These are phyloP conservation scores for Phytophthora palmivora DNA, from an alignment of 352 stramenopile genomes.

Conservation along the genomic window DNA sequence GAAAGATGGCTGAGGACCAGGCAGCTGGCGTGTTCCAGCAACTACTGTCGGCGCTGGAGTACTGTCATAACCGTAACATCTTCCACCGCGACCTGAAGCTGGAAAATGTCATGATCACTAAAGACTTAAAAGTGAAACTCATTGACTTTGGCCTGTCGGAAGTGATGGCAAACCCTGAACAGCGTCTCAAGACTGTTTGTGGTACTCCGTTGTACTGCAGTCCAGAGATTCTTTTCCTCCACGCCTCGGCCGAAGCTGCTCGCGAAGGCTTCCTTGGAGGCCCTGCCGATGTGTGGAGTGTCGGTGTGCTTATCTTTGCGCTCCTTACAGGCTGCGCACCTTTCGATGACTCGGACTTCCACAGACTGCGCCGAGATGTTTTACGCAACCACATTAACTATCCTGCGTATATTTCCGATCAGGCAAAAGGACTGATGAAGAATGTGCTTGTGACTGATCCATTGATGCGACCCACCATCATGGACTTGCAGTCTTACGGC, in stretches of 20 bases:
- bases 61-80: constrained; percentile 91
- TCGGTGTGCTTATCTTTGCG: constrained; percentile 83
- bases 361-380: constrained; percentile 69
- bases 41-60: constrained; percentile 93
- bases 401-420: constrained; percentile 63
- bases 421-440: constrained; percentile 74
- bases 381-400: constrained; percentile 76
- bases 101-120: constrained; percentile 95
- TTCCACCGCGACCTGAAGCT: constrained; percentile 96
- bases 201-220: constrained; percentile 87
- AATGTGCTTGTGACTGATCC: constrained; percentile 69
- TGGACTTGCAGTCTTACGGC: constrained; percentile 64
- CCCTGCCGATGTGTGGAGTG: constrained; percentile 81
- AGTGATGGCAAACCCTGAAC: constrained; percentile 68
- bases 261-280: constrained; percentile 61
- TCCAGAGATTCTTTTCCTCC: constrained; percentile 78
- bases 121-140: constrained; percentile 93
- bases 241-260: constrained; percentile 28
- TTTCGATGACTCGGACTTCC: constrained; percentile 82
- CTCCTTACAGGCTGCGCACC: constrained; percentile 83
- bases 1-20: constrained; percentile 73
- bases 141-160: constrained; percentile 97
- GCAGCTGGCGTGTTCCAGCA: constrained; percentile 72
- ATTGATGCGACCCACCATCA: constrained; percentile 60
- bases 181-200: constrained; percentile 77